Base-by-base conservation (phyloP, 2,329 filamentous ascomycete genomes). In the Truncatella angustata region DNA sequence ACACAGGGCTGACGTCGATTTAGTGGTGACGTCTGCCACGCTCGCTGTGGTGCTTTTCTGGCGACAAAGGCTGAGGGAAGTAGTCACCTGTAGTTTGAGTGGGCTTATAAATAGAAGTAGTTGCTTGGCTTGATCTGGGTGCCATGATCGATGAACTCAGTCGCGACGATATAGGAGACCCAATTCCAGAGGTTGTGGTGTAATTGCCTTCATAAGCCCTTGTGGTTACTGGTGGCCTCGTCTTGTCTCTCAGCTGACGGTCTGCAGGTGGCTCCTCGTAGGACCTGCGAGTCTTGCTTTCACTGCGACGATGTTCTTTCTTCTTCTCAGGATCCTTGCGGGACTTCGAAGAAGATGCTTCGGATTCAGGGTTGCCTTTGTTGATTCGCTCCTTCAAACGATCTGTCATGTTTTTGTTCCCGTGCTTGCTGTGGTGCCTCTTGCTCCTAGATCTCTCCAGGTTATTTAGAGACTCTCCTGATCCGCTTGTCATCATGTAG, bases 401-500 rank as follows among this genome's bases (percentile, higher is more conserved):
- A 7, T 39, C 32, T 23, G 44, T 35, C 35, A 45, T 14, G 4
- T 43, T 40, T 16, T 49, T 10, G 14, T 4, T 18, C 1, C 35
- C 51, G 5, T 21, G 39, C 30, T 46, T 46, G 35, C 34, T 35
- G 30, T 45, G n/a, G n/a, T n/a, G 20, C 10, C 37, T 16, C 39
- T 36, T 45, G 28, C 40, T 50, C 39, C 34, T 46, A 30, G 52
- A 40, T 36, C 47, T 37, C 23, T n/a, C 4, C 10, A 45, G 4
- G 4, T 24, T 40, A 9, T 35, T 24, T 35, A 45, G 49, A 12
- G 50, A 47, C 14, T 47, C 47, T 4, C 47, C 47, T 5, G 49
- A 50, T 4, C 52, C 52, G 14, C 52, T 40, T 40, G 40, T 54
- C 52, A 54, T 54, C 24, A 40, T 34, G 34, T 40, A 50, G n/a